These are phyloP conservation scores for Clathrus columnatus DNA, from an alignment of 768 basidiomycete genomes.

Conservation along the genomic window DNA sequence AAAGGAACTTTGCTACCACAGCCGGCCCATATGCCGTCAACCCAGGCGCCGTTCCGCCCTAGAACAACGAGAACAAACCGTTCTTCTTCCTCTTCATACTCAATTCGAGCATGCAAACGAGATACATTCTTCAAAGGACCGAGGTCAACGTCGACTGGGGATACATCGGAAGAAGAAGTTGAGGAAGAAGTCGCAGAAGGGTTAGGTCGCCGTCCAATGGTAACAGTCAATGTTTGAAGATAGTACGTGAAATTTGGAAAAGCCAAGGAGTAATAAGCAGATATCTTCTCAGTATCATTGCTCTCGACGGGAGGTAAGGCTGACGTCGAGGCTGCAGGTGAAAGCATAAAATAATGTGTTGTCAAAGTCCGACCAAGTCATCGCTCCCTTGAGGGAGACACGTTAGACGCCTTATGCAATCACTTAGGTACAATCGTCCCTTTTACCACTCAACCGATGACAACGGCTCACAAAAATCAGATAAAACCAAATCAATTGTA, in stretches of 20 bases:
- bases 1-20: slow-evolving; percentile 82
- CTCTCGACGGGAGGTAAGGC: slow-evolving; percentile 6
- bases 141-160: slow-evolving; percentile 76
- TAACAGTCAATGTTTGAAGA: slow-evolving; percentile 89
- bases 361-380: neutral
- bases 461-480: no score
- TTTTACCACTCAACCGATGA: no score
- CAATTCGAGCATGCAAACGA: slow-evolving; percentile 91
- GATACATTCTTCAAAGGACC: slow-evolving; percentile 96
- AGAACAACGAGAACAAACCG: slow-evolving; percentile 84
- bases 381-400: neutral
- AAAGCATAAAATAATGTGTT: slow-evolving; percentile 4
- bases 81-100: slow-evolving; percentile 84
- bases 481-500: neutral
- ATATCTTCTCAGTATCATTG: slow-evolving; percentile 57
- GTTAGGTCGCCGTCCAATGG: slow-evolving; percentile 84
- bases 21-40: slow-evolving; percentile 92
- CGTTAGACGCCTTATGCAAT: neutral
- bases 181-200: slow-evolving; percentile 42
- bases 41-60: slow-evolving; percentile 97
- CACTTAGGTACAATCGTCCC: no score
- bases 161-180: slow-evolving; percentile 38
- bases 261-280: slow-evolving; percentile 88
- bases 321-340: slow-evolving; percentile 8
- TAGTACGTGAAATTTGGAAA: slow-evolving; percentile 95